phyloP scores from a whole-genome alignment of 2,329 filamentous ascomycete genomes.

The Penicillium sumatraense region DNA sequence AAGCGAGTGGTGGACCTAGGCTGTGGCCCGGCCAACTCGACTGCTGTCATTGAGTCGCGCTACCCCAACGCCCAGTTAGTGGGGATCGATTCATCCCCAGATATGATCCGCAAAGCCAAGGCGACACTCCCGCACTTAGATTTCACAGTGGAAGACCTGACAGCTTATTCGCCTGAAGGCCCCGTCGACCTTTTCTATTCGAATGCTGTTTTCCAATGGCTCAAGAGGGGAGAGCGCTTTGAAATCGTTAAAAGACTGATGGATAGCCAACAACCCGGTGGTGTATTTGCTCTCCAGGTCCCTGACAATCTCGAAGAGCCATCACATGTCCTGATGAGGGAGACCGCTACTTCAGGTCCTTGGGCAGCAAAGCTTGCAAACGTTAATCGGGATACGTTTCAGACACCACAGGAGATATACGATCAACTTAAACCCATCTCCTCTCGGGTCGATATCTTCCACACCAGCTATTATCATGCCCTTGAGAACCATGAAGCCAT shows the following conservation, averaged over 20 bases:
- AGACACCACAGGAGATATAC: slow-evolving; percentile 54
- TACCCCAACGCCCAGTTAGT: slow-evolving; percentile 55
- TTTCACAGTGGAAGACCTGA: slow-evolving; percentile 55
- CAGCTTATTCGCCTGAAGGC: slow-evolving; percentile 42
- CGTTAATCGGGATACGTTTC: slow-evolving; percentile 54
- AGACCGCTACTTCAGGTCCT: slow-evolving; percentile 42
- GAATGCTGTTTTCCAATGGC: slow-evolving; percentile 66
- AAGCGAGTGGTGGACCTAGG: slow-evolving; percentile 60
- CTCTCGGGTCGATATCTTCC: slow-evolving; percentile 57
- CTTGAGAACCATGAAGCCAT: slow-evolving; percentile 55
- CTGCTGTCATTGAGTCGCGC: slow-evolving; percentile 50
- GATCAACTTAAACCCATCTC: slow-evolving; percentile 53
- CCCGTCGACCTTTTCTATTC: slow-evolving; percentile 55
- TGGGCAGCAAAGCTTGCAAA: slow-evolving; percentile 44
- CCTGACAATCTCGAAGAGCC: slow-evolving; percentile 57
- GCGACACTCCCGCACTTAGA: slow-evolving; percentile 45
- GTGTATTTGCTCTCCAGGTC: slow-evolving; percentile 60
- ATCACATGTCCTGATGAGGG: slow-evolving; percentile 57
- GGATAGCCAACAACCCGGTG: slow-evolving; percentile 44
- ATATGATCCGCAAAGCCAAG: slow-evolving; percentile 60
- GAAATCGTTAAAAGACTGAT: slow-evolving; percentile 52
- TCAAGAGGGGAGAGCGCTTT: slow-evolving; percentile 51
- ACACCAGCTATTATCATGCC: slow-evolving; percentile 59
- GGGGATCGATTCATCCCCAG: slow-evolving; percentile 60
- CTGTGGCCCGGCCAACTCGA: slow-evolving; percentile 66